phyloP scores from a whole-genome alignment of 2,329 filamentous ascomycete genomes.

The Penicillium crustosum region DNA sequence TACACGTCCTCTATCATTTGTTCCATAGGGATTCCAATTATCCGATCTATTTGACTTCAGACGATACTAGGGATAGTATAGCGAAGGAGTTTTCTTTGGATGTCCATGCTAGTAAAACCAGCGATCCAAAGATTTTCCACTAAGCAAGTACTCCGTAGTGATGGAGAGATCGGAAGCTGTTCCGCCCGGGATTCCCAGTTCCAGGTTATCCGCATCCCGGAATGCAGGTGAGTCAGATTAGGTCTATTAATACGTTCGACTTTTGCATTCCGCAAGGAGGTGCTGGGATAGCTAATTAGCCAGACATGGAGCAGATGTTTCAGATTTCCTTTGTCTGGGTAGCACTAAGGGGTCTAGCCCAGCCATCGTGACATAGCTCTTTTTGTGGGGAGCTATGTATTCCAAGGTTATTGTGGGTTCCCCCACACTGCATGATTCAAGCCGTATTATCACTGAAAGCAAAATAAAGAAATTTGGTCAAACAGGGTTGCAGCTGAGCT shows the following conservation, averaged over 20 bases:
- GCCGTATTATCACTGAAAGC: not conserved
- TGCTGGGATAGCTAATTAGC: not conserved
- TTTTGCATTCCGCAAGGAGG: not conserved
- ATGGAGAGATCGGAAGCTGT: not conserved
- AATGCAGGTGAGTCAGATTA: not conserved
- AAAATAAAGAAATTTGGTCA: too few relatives aligned
- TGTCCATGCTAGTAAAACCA: too few relatives aligned
- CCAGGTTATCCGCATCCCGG: not conserved
- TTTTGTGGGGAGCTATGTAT: not conserved
- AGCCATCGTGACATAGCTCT: not conserved
- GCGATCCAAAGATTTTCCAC: too few relatives aligned
- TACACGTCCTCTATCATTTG: too few relatives aligned
- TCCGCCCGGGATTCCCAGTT: not conserved
- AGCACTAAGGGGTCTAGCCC: not conserved
- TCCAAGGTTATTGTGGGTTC: not conserved
- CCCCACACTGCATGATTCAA: not conserved
- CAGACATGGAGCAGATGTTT: not conserved
- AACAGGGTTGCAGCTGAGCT: not conserved
- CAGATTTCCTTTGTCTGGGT: not conserved
- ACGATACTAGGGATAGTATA: too few relatives aligned
- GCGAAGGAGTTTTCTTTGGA: too few relatives aligned
- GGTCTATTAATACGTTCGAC: not conserved
- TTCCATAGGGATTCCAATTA: too few relatives aligned
- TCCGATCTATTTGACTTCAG: too few relatives aligned
- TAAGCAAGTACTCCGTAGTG: not conserved